A percentile compares a stretch with the other conserved stretches of the same genome.
These are phyloP conservation scores for Sarocladium oryzae DNA, from an alignment of 2,329 filamentous ascomycete species.

Conservation along the genomic window DNA sequence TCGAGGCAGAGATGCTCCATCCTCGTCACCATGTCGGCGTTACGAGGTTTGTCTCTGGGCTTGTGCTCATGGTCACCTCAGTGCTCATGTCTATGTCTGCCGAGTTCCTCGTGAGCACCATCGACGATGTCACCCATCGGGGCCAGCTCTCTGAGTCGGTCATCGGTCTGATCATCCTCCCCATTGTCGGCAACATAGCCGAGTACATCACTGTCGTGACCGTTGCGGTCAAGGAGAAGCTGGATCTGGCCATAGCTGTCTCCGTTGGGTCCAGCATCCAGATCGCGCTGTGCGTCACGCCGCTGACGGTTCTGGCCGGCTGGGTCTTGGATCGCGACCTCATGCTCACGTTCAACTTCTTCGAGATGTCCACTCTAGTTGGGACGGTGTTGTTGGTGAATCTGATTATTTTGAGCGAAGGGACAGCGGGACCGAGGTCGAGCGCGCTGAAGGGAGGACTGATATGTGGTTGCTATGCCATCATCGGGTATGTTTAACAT, in stretches of 20 bases:
- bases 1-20: constrained; percentile 10
- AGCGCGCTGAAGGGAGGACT: constrained; percentile 46
- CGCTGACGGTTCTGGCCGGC: constrained; percentile 52
- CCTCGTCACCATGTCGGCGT: constrained; percentile 11
- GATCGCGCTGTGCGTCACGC: constrained; percentile 55
- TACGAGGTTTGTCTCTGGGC: constrained; percentile 33
- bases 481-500: constrained; percentile 33
- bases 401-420: constrained; percentile 66
- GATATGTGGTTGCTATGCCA: constrained; percentile 47
- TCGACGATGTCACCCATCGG: constrained; percentile 46
- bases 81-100: constrained; percentile 52
- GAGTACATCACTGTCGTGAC: constrained; percentile 51
- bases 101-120: constrained; percentile 54
- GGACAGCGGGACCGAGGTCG: constrained; percentile 57
- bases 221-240: constrained; percentile 50
- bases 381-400: constrained; percentile 67
- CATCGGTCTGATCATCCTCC: constrained; percentile 55
- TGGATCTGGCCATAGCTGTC: constrained; percentile 52
- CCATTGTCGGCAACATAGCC: constrained; percentile 27
- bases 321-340: constrained; percentile 51
- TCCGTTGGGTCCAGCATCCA: constrained; percentile 54
- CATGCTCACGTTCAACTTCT: constrained; percentile 66
- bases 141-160: constrained; percentile 45
- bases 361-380: constrained; percentile 69
- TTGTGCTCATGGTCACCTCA: constrained; percentile 47